phyloP scores from a whole-genome alignment of 106 monocot species.

The Alisma plantagoaquatica region DNA sequence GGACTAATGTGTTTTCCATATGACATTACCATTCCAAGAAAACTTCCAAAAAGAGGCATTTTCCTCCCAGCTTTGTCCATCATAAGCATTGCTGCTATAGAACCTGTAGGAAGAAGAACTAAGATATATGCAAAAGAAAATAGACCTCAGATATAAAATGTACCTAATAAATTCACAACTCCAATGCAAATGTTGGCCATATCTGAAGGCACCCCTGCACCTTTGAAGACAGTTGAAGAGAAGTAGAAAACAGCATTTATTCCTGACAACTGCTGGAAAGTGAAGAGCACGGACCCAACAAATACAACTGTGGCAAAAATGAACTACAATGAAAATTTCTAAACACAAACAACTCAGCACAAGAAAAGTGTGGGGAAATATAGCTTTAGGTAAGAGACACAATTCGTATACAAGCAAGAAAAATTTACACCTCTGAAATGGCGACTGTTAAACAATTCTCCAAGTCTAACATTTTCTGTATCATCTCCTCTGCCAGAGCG shows the following conservation, averaged over 20 bases:
- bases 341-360: too few species aligned
- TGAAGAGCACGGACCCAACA: slow-evolving; percentile 91
- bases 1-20: too few species aligned
- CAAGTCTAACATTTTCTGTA: slow-evolving; percentile 50
- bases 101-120: slow-evolving; percentile 31
- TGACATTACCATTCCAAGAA: slow-evolving; percentile 94
- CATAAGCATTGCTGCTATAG: slow-evolving; percentile 75
- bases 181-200: slow-evolving; percentile 82
- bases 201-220: slow-evolving; percentile 70
- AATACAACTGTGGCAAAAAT: slow-evolving; percentile 87
- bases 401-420: too few species aligned
- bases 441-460: slow-evolving; percentile 76
- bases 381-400: too few species aligned
- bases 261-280: slow-evolving; percentile 97
- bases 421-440: slow-evolving; percentile 86
- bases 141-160: background rate
- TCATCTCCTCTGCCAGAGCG: slow-evolving; percentile 72
- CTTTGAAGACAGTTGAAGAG: slow-evolving; percentile 82
- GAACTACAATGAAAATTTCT: too few species aligned
- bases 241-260: slow-evolving; percentile 99
- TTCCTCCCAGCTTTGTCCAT: slow-evolving; percentile 97
- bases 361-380: too few species aligned
- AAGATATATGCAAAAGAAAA: background rate
- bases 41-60: slow-evolving; percentile 63
- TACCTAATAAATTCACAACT: slow-evolving; percentile 79